A percentile compares a stretch with the other conserved stretches of the same genome.
These are phyloP conservation scores for Agrostemma githago DNA, from an alignment of 148 eudicot species.

Conservation along the genomic window DNA sequence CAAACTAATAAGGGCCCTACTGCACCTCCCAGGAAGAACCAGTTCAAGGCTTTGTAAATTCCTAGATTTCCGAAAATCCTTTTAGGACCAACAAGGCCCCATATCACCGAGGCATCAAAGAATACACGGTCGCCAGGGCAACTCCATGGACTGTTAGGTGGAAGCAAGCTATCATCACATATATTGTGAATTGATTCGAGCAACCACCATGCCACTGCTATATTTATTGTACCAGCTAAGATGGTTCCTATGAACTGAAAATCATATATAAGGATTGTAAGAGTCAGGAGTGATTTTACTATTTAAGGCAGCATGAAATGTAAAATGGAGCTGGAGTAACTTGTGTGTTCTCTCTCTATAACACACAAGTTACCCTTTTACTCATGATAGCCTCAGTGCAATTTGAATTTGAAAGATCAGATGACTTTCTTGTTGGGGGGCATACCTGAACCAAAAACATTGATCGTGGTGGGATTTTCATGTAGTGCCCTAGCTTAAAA, in stretches of 20 bases:
- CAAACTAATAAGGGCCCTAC: slow-evolving; percentile 80
- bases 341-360: not conserved
- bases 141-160: slow-evolving; percentile 90
- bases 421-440: slow-evolving; percentile 9
- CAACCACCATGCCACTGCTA: slow-evolving; percentile 84
- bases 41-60: slow-evolving; percentile 74
- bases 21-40: slow-evolving; percentile 95
- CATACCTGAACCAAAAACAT: slow-evolving; percentile 98
- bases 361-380: no score
- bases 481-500: slow-evolving; percentile 98
- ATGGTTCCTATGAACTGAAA: slow-evolving; percentile 93
- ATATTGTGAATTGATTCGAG: slow-evolving; percentile 63
- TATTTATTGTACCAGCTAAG: slow-evolving; percentile 82
- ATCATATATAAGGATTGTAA: not conserved
- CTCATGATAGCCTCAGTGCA: not conserved
- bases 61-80: slow-evolving; percentile 81
- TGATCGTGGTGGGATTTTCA: slow-evolving; percentile 99
- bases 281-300: not conserved
- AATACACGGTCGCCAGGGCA: slow-evolving; percentile 88
- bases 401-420: not conserved
- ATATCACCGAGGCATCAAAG: slow-evolving; percentile 93
- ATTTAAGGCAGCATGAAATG: not conserved
- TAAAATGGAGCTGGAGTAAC: not conserved
- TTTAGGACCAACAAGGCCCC: slow-evolving; percentile 92
- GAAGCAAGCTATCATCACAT: slow-evolving; percentile 76